These are phyloP conservation scores for Sordaria brevicollis DNA, from an alignment of 495 filamentous ascomycete species.

Conservation along the genomic window DNA sequence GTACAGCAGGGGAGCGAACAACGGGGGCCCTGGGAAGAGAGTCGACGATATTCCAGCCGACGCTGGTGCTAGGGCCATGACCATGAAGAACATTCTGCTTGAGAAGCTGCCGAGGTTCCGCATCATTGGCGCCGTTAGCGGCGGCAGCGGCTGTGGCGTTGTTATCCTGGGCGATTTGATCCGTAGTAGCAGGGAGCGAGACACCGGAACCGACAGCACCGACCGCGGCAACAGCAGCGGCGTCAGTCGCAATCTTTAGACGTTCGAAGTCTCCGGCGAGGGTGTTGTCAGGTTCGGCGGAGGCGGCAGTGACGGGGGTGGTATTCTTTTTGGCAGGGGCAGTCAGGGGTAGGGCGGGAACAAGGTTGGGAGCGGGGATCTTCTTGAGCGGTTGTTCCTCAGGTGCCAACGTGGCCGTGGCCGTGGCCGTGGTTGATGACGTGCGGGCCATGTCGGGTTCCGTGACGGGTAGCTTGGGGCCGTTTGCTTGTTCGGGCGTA, in stretches of 20 bases:
- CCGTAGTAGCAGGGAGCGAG: neutral
- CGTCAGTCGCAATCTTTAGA: neutral
- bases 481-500: neutral
- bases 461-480: neutral
- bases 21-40: neutral
- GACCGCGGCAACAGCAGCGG: neutral
- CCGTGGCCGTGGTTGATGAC: slow-evolving; percentile 5
- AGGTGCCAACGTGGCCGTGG: neutral
- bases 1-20: slow-evolving; percentile 7
- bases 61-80: neutral
- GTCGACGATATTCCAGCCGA: neutral
- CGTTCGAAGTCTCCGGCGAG: neutral
- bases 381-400: neutral
- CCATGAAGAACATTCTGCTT: neutral
- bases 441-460: slow-evolving; percentile 3
- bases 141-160: neutral
- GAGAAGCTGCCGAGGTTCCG: neutral
- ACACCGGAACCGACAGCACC: neutral
- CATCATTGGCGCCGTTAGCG: neutral
- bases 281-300: neutral
- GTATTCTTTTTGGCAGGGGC: slow-evolving; percentile 7
- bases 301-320: neutral
- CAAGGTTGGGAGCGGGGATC: slow-evolving; percentile 6
- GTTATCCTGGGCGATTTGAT: neutral
- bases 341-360: slow-evolving; percentile 11